phyloP scores from a whole-genome alignment of 2,329 filamentous ascomycete genomes.

The Emmonsiellopsis sp. region DNA sequence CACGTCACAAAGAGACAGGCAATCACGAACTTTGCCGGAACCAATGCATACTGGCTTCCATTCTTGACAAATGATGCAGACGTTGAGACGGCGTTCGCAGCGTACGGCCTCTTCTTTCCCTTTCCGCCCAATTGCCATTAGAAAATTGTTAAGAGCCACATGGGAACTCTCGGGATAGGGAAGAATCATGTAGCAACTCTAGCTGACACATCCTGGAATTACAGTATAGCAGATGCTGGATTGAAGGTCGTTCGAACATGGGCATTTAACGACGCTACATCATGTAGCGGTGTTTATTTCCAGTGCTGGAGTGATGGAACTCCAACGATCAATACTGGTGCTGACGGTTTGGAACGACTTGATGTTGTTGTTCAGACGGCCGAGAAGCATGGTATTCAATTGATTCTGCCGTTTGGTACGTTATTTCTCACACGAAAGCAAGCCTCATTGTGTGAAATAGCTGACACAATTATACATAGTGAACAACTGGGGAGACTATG shows the following conservation, averaged over 20 bases:
- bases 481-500: conserved; percentile 62
- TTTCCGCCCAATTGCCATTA: neutral
- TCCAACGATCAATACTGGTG: conserved; percentile 51
- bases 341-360: conserved; percentile 53
- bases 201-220: neutral
- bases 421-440: neutral
- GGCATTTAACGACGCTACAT: conserved; percentile 44
- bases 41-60: conserved; percentile 45
- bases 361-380: conserved; percentile 55
- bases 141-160: too few relatives aligned
- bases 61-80: conserved; percentile 41
- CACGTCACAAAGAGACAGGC: neutral
- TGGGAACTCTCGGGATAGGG: too few relatives aligned
- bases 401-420: conserved; percentile 36
- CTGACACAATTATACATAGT: conserved; percentile 41
- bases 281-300: conserved; percentile 36
- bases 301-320: conserved; percentile 28
- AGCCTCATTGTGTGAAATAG: neutral
- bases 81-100: conserved; percentile 33
- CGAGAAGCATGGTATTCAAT: conserved; percentile 50
- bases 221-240: conserved; percentile 26
- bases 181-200: too few relatives aligned
- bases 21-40: conserved; percentile 31
- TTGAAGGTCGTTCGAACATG: conserved; percentile 44
- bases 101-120: conserved; percentile 13